phyloP scores from a whole-genome alignment of 2,329 filamentous ascomycete species.

The Grosmannia serpens region DNA sequence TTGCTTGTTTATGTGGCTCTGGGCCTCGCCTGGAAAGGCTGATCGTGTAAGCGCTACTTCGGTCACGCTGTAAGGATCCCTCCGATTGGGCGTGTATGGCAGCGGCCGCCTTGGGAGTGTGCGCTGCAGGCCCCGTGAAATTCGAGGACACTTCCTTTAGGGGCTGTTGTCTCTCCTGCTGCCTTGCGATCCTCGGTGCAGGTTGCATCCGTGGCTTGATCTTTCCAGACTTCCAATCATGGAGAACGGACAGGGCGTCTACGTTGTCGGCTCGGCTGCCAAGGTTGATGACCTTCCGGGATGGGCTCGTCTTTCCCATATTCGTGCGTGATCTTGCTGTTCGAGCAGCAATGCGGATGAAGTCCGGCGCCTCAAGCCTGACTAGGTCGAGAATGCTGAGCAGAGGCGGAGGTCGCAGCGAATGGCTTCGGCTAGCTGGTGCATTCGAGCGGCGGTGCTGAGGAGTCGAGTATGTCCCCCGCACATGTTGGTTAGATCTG shows the following conservation, averaged over 20 bases:
- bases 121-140: neutral
- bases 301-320: conserved; percentile 43
- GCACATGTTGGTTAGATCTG: conserved; percentile 23
- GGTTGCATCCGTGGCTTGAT: conserved; percentile 27
- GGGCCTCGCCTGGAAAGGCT: neutral
- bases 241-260: conserved; percentile 41
- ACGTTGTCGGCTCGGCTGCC: conserved; percentile 48
- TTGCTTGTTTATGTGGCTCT: neutral
- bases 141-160: conserved; percentile 6
- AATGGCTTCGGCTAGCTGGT: neutral
- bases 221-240: conserved; percentile 43
- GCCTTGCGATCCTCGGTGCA: neutral
- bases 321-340: conserved; percentile 34
- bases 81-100: neutral
- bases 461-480: neutral
- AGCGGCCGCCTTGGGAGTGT: neutral
- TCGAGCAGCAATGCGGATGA: conserved; percentile 51
- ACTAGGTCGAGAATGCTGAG: conserved; percentile 52
- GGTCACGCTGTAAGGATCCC: neutral
- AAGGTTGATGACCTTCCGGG: conserved; percentile 46
- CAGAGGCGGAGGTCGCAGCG: conserved; percentile 23
- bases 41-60: neutral
- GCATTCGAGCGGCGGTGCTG: neutral
- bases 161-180: neutral
- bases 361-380: conserved; percentile 39